Conservation (phyloP, 768 basidiomycete species). For the Pulveroboletus frians region DNA sequence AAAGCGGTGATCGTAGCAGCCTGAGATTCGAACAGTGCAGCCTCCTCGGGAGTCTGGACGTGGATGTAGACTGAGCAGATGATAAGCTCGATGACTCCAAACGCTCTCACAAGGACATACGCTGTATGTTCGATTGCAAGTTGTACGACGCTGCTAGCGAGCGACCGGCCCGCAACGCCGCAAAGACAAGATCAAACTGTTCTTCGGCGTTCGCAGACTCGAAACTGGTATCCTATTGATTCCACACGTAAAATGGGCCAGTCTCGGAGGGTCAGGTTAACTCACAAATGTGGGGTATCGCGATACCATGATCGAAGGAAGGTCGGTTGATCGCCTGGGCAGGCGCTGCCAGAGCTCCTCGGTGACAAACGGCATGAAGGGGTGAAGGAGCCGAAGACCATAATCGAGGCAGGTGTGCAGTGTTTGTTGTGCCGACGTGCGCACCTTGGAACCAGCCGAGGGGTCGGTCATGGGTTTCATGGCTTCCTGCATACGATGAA, state of each 20-base stretch:
- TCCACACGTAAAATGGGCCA: background rate
- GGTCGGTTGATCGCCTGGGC: constrained; percentile 77
- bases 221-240: constrained; percentile 51
- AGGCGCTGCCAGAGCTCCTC: constrained; percentile 98
- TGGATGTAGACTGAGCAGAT: constrained; percentile 61
- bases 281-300: constrained; percentile 76
- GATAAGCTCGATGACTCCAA: background rate
- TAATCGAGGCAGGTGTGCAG: constrained; percentile 91
- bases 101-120: background rate
- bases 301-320: constrained; percentile 85
- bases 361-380: constrained; percentile 99
- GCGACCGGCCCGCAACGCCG: constrained; percentile 57
- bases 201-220: constrained; percentile 70
- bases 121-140: constrained; percentile 66
- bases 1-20: constrained; percentile 69
- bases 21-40: constrained; percentile 66
- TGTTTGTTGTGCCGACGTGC: constrained; percentile 89
- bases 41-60: constrained; percentile 57
- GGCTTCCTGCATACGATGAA: constrained; percentile 63
- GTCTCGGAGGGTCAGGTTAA: constrained; percentile 5
- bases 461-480: constrained; percentile 98
- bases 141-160: constrained; percentile 70
- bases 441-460: constrained; percentile 52
- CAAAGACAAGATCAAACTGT: constrained; percentile 82
- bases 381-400: constrained; percentile 87